These are phyloP conservation scores for Maudiozyma saulgeensis DNA, from an alignment of 805 yeast species.

Conservation along the genomic window DNA sequence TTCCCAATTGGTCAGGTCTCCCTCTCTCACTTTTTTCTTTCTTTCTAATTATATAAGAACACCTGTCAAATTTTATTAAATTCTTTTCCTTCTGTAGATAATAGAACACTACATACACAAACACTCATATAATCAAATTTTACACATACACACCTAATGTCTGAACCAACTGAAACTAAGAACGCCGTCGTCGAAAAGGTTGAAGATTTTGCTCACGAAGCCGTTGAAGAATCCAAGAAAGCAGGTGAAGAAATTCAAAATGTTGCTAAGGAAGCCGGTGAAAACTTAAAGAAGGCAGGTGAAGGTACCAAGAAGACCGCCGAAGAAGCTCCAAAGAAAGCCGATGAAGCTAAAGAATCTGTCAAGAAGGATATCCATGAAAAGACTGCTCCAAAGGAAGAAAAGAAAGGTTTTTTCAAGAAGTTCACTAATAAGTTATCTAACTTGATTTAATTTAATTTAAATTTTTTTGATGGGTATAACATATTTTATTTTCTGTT, in stretches of 20 bases:
- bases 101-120: not conserved
- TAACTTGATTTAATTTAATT: not conserved
- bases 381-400: constrained; percentile 1
- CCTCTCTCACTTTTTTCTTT: no score
- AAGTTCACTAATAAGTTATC: not conserved
- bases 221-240: not conserved
- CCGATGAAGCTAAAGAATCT: not conserved
- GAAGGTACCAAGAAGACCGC: not conserved
- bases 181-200: not conserved
- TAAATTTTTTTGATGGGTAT: no score
- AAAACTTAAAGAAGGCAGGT: not conserved
- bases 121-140: not conserved
- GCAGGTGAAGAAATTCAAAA: not conserved
- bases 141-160: not conserved
- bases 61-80: no score
- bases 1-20: no score
- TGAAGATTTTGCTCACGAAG: not conserved
- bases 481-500: no score
- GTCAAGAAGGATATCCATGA: not conserved
- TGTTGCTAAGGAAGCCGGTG: not conserved
- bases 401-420: constrained; percentile 4
- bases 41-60: no score
- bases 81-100: no score
- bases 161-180: not conserved
- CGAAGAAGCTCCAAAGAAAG: not conserved